Percentiles rank a stretch among this genome's conserved stretches.
phyloP scores from a whole-genome alignment of 805 yeast genomes.

The Sugiyamaella floridensis region DNA sequence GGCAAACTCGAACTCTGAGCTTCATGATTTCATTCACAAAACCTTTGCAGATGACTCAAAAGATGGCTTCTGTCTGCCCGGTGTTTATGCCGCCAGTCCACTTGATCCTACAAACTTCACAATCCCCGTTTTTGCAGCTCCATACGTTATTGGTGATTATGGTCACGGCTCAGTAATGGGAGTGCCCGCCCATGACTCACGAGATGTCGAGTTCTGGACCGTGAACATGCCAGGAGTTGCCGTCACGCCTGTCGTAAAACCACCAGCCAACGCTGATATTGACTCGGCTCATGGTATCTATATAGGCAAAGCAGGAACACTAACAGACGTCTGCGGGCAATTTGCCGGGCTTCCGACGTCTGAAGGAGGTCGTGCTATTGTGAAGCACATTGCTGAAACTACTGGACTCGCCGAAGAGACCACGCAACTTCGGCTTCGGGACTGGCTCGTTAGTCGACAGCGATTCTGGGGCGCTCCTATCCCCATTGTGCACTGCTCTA shows the following conservation, averaged over 20 bases:
- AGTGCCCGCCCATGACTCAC: slow-evolving; percentile 85
- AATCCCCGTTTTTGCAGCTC: slow-evolving; percentile 81
- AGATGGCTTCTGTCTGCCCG: slow-evolving; percentile 50
- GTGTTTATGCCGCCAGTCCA: slow-evolving; percentile 49
- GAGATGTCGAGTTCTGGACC: slow-evolving; percentile 80
- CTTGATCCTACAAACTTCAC: slow-evolving; percentile 33
- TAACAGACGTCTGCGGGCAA: slow-evolving; percentile 42
- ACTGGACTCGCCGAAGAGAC: slow-evolving; percentile 40
- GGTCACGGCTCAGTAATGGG: slow-evolving; percentile 98
- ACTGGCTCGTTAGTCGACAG: slow-evolving; percentile 93
- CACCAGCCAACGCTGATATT: slow-evolving; percentile 21
- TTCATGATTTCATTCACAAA: slow-evolving; percentile 42
- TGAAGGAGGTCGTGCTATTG: slow-evolving; percentile 48
- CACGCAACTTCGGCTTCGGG: slow-evolving; percentile 63
- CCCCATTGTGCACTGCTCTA: slow-evolving; percentile 81
- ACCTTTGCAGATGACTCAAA: slow-evolving; percentile 42
- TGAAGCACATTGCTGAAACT: slow-evolving; percentile 34
- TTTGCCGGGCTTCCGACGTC: slow-evolving; percentile 43
- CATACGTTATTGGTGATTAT: slow-evolving; percentile 76
- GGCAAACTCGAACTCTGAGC: slow-evolving; percentile 34
- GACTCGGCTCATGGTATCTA: slow-evolving; percentile 26
- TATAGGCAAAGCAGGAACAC: slow-evolving; percentile 39
- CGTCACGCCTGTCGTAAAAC: slow-evolving; percentile 42
- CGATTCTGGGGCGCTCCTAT: slow-evolving; percentile 99
- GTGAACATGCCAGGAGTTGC: slow-evolving; percentile 45